Evolutionary conservation across 2,329 filamentous ascomycete genomes (phyloP), one percentile per base, ranked within the genome.

Genomic region (Moelleriella libera): DNA sequence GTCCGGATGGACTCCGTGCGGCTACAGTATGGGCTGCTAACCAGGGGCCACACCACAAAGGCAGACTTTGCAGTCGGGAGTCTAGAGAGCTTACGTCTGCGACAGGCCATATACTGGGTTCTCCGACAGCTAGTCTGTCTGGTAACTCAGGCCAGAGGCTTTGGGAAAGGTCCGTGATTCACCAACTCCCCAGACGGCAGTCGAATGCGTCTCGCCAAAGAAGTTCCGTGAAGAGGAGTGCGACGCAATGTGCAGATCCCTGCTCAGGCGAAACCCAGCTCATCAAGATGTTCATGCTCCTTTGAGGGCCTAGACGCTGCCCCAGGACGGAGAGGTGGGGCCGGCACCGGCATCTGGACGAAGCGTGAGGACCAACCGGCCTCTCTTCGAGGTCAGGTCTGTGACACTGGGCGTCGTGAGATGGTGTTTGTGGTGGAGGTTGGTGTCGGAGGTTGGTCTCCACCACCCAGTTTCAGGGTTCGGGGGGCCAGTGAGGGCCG

Each of bases 81-180:
- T 10, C 29, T 14, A n/a, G 34, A n/a, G 34, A 8, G 30, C 42
- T 37, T 31, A 14, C 40, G 30, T 32, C 34, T 40, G 40, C 28
- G 43, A 40, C 37, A n/a, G 30, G 30, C 11, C 30, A 37, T 5
- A 40, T n/a, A 28, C 12, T 37, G 31, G 28, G 12, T 29, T 31
- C 29, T 47, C 45, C 31, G 45, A 47, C 39, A 37, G 11, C 43
- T 47, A 45, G 45, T 41, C 43, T 43, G 45, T 47, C 43, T 46
- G 43, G 31, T 47, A 30, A 39, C 11, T 47, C 10, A 43, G 28
- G 31, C 34, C 30, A 29, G 5, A 42, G n/a, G 42, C 30, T n/a
- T 14, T 47, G 28, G 32, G 34, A 39, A 39, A 47, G 45, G 48
- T 47, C 43, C 45, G 45, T 49, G 48, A 30, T 32, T 45, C 37